Evolutionary conservation across 2,329 filamentous ascomycete species (phyloP).

Genomic region (Hypoxylon sp.): DNA sequence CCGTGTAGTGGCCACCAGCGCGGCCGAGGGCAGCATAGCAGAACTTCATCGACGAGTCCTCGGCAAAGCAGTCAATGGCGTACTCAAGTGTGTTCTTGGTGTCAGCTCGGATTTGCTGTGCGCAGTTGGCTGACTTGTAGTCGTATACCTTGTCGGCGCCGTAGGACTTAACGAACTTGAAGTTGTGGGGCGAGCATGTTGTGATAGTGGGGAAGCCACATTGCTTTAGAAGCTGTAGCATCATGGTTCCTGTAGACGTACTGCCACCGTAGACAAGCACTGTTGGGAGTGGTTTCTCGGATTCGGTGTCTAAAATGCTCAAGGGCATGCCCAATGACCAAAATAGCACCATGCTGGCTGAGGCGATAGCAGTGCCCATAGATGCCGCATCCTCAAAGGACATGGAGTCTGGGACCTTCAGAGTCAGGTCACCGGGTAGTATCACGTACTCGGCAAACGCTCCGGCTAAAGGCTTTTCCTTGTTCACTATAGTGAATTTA

Average conservation of each 20-base stretch:
- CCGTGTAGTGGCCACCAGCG: constrained; percentile 58
- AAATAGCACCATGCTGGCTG: constrained; percentile 54
- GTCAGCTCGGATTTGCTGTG: constrained; percentile 55
- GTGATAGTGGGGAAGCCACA: constrained; percentile 54
- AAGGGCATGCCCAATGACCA: constrained; percentile 50
- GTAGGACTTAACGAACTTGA: constrained; percentile 57
- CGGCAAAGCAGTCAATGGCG: constrained; percentile 62
- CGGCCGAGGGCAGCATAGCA: constrained; percentile 59
- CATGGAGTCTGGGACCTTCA: constrained; percentile 54
- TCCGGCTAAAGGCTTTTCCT: constrained; percentile 49
- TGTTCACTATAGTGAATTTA: constrained; percentile 3
- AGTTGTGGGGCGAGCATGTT: constrained; percentile 62
- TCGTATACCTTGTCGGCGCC: constrained; percentile 65
- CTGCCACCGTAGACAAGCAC: constrained; percentile 64
- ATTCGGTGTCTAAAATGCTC: constrained; percentile 42
- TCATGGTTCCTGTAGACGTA: constrained; percentile 61
- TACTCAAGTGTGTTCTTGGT: constrained; percentile 58
- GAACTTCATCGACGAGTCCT: constrained; percentile 53
- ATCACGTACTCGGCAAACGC: constrained; percentile 57
- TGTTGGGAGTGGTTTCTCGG: constrained; percentile 24
- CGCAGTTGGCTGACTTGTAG: constrained; percentile 58
- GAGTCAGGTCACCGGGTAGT: constrained; percentile 50
- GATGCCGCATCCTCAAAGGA: constrained; percentile 53
- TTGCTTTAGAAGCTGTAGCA: constrained; percentile 59
- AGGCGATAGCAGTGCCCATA: constrained; percentile 51